Conservation (phyloP, 1,284 basidiomycete genomes). For the Sporisorium reilianum region DNA sequence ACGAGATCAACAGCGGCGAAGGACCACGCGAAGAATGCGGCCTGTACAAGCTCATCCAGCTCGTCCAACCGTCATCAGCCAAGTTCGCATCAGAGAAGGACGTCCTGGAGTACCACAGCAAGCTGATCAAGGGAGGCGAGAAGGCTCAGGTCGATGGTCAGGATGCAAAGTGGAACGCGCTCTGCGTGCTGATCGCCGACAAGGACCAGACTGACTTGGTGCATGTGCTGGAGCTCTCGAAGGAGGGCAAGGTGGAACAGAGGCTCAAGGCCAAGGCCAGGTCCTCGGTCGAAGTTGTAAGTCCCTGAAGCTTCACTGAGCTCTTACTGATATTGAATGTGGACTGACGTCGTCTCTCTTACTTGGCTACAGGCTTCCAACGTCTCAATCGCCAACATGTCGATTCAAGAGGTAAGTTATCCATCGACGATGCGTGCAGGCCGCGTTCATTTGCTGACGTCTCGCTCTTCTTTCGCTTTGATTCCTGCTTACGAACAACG, state of each 20-base stretch:
- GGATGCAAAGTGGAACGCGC: slow-evolving; percentile 32
- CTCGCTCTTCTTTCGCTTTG: too few relatives aligned
- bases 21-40: slow-evolving; percentile 47
- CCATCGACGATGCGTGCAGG: too few relatives aligned
- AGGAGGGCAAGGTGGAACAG: slow-evolving; percentile 17
- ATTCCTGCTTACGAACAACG: too few relatives aligned
- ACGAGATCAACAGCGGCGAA: slow-evolving; percentile 59
- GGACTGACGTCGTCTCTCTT: not conserved
- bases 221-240: slow-evolving; percentile 21
- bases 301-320: not conserved
- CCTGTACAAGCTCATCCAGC: slow-evolving; percentile 51
- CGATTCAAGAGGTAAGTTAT: slow-evolving; percentile 40
- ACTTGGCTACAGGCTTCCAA: slow-evolving; percentile 35
- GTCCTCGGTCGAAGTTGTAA: slow-evolving; percentile 43
- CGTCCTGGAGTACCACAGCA: slow-evolving; percentile 28
- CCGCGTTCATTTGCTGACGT: not conserved
- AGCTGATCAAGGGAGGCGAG: slow-evolving; percentile 28
- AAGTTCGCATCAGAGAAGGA: slow-evolving; percentile 21
- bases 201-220: slow-evolving; percentile 27
- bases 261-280: slow-evolving; percentile 38
- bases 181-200: slow-evolving; percentile 39
- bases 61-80: slow-evolving; percentile 24
- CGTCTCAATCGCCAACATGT: slow-evolving; percentile 52
- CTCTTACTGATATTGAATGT: too few relatives aligned
- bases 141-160: slow-evolving; percentile 17